Evolutionary conservation across 2,329 filamentous ascomycete genomes (phyloP), one percentile per base, ranked within the genome.

Genomic region (Colletotrichum gloeosporioides): DNA sequence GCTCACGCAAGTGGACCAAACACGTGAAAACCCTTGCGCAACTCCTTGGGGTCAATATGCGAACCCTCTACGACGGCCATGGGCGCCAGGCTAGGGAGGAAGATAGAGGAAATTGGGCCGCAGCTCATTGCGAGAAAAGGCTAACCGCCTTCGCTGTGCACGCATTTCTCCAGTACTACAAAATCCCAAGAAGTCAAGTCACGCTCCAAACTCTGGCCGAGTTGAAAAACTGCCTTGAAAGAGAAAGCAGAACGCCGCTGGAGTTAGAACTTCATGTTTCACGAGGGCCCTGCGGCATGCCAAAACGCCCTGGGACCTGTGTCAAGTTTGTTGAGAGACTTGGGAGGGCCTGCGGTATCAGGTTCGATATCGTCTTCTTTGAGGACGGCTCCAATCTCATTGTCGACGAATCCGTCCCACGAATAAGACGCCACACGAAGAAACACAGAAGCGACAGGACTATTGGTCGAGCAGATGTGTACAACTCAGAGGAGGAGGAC

Each of bases 321-420:
- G 44, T 53, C 4, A 53, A 53, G n/a, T 53, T 53, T 53, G 44
- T 53, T 12, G 10, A 53, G n/a, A 53, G n/a, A 22, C 44, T 53
- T 3, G n/a, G 44, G 6, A 53, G n/a, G n/a, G 44, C 44, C 10
- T 53, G 44, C 12, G 44, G 44, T 22, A 53, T 53, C 6, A 53
- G n/a, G n/a, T 53, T 53, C n/a, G 8, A 0, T 22, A 53, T 53
- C 5, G 12, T 53, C 44, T 8, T 22, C 12, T 53, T 53, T 8
- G n/a, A 53, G 0, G n/a, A 53, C 10, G 1, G 44, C 0, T 1
- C n/a, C 0, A 53, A 53, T 13, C 44, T 53, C 1, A 0, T 53
- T 22, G 10, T 53, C n/a, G 44, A 22, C 2, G 44, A 53, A 53
- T 53, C 44, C 22, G 22, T 22, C 22, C 44, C 1, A 13, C n/a